Evolutionary conservation across 306 rosid species (phyloP).

Genomic region (Castanea mollissima): DNA sequence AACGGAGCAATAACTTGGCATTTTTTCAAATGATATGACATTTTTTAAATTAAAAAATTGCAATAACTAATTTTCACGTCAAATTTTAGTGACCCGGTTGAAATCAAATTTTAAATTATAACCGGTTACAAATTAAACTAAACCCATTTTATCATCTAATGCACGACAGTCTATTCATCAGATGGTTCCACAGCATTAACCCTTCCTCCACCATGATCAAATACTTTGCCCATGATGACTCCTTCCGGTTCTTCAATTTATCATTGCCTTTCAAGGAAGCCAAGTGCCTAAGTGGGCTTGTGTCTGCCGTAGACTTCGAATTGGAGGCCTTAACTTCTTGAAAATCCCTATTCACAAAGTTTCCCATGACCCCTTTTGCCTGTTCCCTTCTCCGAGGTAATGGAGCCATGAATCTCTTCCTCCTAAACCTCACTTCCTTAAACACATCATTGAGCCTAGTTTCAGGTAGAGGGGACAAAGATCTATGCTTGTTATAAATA

Average conservation of each 20-base stretch:
- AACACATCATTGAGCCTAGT: slow-evolving; percentile 51
- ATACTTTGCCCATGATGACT: slow-evolving; percentile 61
- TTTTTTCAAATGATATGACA: no score
- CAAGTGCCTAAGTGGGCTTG: slow-evolving; percentile 48
- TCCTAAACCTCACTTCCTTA: slow-evolving; percentile 62
- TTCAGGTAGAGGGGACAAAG: slow-evolving; percentile 68
- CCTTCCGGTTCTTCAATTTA: slow-evolving; percentile 52
- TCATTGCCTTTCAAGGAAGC: slow-evolving; percentile 40
- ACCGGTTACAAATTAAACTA: no score
- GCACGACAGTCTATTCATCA: slow-evolving; percentile 64
- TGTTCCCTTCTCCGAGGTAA: slow-evolving; percentile 46
- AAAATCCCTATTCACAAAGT: slow-evolving; percentile 37
- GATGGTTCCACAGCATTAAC: slow-evolving; percentile 70
- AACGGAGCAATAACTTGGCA: no score
- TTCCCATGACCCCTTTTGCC: slow-evolving; percentile 46
- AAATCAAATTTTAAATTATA: no score
- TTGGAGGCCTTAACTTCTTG: slow-evolving; percentile 24
- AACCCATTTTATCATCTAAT: no score
- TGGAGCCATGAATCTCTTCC: slow-evolving; percentile 76
- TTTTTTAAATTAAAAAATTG: no score
- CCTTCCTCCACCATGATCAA: slow-evolving; percentile 72
- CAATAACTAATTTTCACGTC: no score
- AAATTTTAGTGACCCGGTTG: no score
- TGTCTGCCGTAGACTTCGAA: slow-evolving; percentile 12
- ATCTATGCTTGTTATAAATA: slow-evolving; percentile 57